Base-by-base conservation (phyloP, 192 early-diverging fungal genomes). In the Backusella macrospora region DNA sequence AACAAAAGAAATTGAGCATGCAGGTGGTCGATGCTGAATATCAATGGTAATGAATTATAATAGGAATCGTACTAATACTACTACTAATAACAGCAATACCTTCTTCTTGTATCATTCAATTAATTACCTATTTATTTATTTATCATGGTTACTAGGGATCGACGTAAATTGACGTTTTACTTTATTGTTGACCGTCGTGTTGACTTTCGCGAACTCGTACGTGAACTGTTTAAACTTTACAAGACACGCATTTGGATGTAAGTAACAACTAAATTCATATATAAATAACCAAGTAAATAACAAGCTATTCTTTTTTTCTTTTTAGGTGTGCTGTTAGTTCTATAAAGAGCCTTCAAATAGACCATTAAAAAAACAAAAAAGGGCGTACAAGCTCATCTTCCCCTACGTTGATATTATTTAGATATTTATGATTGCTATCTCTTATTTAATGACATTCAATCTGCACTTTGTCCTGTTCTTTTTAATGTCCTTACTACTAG, bases 171-270 rank as follows among this genome's bases (percentile, higher is more conserved):
- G 62, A 99, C 96, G 0, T 99, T 98, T 68, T 97, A 96, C 81
- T 99, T 97, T 84, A 91, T 92, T 3, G 95, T 95, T 13, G 96
- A 96, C 45, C 90, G 92, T 73, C 90, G 96, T 43, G 95, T 99
- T 67, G 96, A 98, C 81, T 99, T 98, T 81, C 90, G 96, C 52
- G 96, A 98, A 81, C 86, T 98, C 65, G 96, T 98, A 70, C 89
- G 96, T 43, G 96, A 98, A 48, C 85, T 98, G 55, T 99, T 98
- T 84, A 97, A 97, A 80, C 92, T 95, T 48, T 98, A 97, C 84
- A 99, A 99, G 82, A 98, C 98, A 21, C 91, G 98, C 48, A 97
- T 99, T 73, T 99, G 96, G 98, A 96, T 99, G 95, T 93, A 77
- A 62, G 80, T 77, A n/a, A 63, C 71, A 15, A 64, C 62, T 13